Base-by-base conservation (phyloP, 768 basidiomycete genomes). In the Lactifluus hygrophoroides region DNA sequence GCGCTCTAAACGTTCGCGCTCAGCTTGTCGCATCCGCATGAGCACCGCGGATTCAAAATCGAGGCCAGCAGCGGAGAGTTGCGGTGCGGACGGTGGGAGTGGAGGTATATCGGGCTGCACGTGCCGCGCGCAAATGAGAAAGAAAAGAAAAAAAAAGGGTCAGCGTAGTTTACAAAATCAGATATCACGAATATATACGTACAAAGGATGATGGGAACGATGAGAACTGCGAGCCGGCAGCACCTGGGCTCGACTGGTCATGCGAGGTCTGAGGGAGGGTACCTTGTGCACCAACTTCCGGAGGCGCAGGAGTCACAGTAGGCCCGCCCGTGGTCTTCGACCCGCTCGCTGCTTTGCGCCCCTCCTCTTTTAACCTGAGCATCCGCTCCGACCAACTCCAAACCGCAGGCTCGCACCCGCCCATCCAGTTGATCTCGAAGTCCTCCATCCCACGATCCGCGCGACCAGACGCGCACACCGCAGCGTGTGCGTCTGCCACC, bases 11-110 rank as follows among this genome's bases (percentile, higher is more conserved):
- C 85, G 75, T 61, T 83, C 85, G 38, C 86, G 77, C 69, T 92
- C 90, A 0, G 90, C 88, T 66, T 92, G 87, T 35, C 90, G 77
- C 68, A 94, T 74, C 5, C 90, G 80, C 77, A 92, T 79, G 35
- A 93, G 75, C 0, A 88, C 92, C 58, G 91, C 66, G 3, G 85
- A 81, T 70, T 92, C 90, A 56, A 85, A 93, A 67, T 91, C 87
- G 48, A 91, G 64, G 2, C 79, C 79, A 11, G 59, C 37, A 25
- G 74, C 66, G 16, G 63, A 66, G 0, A 45, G 23, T 4, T 40
- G 50, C 10, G 55, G 53, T 21, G 70, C 62, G 19, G 70, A 32
- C 21, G 66, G 68, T n/a, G 65, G 42, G 21, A 67, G 59, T 28
- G 63, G 44, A 13, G 67, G 45, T 35, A 35, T 6, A 42, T 35